Evolutionary conservation across 495 filamentous ascomycete genomes (phyloP), one percentile per base, ranked within the genome.

Genomic region (Corynascus novoguineensis): DNA sequence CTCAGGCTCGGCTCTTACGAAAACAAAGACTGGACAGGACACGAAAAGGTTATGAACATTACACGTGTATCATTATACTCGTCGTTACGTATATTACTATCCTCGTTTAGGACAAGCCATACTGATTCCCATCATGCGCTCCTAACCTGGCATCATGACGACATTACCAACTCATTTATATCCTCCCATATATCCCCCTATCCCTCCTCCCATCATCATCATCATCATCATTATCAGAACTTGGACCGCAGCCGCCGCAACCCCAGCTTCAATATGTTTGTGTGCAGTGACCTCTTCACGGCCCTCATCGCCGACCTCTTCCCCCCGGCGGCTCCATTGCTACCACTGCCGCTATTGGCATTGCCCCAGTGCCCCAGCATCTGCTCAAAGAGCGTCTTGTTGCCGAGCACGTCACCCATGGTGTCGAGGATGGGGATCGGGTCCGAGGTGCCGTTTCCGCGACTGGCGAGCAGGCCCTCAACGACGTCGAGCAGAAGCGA

Each of bases 401-500:
- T 55, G 31, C 50, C 49, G 24, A 46, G 19, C 25, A 40, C 40
- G 11, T 46, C 31, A 10, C 37, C 48, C 11, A 50, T 17, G 19
- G 40, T 51, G 25, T 58, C 55, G 0, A 44, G 47, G 21, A 58
- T 14, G 5, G 55, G 46, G 1, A 49, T n/a, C n/a, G n/a, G n/a
- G 55, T 60, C 15, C 48, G 58, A 32, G 35, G n/a, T n/a, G n/a
- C 64, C 28, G 56, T 66, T 31, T n/a, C 25, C 32, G 3, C 50
- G 37, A 38, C 50, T 27, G 8, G 50, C 50, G 35, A 69, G 67
- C 22, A 56, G 21, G 51, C 70, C 69, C 42, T 58, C 34, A 44
- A 71, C 46, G 29, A 73, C 60, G 49, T 75, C 73, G 15, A 65
- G 51, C 24, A 75, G 9, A 11, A 78, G 53, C 35, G 68, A 64